Base-by-base conservation (phyloP, 139 green algal genomes). In the Monoraphidium neglectum region DNA sequence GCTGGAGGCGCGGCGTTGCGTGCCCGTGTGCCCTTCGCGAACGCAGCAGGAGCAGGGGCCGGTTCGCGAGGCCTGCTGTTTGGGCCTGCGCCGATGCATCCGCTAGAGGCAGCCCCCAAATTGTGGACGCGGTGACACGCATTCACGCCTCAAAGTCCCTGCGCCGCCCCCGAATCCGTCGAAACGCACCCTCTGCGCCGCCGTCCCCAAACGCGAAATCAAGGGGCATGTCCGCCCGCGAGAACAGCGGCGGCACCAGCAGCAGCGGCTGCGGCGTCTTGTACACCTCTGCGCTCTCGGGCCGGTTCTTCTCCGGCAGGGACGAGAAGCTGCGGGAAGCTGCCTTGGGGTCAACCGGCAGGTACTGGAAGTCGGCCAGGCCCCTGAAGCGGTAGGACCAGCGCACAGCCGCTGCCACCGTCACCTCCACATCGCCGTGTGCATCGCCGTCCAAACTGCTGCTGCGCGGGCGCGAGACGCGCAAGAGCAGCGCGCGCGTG, bases 341-440 rank as follows among this genome's bases (percentile, higher is more conserved):
- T 10, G 71, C 49, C 33, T 6, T 30, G 3, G 56, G 68, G 72
- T 85, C 83, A 26, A 68, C 12, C 4, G 78, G 78, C 23, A 87
- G 18, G 72, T 76, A 89, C 65, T 80, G 74, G 60, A 72, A 87
- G 54, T 89, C 84, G n/a, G 81, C 74, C 40, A 89, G 68, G 35
- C 84, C 81, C 4, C 60, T 74, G 75, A 89, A 89, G 8, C 70
- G 38, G 59, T 81, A 87, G 2, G 61, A 61, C 26, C 24, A 56
- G 6, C 16, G 33, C 1, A 84, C 70, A 23, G 62, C 43, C 6
- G 74, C 74, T 16, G 75, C 78, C 13, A 84, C 49, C 15, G 28
- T 32, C 5, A 72, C 18, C 18, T 32, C 33, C 13, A 59, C 54
- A 43, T 38, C 37, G 1, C 66, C 65, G 63, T 49, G 24, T 13